Conservation (phyloP, 768 basidiomycete genomes). For the Ramaria sp. region DNA sequence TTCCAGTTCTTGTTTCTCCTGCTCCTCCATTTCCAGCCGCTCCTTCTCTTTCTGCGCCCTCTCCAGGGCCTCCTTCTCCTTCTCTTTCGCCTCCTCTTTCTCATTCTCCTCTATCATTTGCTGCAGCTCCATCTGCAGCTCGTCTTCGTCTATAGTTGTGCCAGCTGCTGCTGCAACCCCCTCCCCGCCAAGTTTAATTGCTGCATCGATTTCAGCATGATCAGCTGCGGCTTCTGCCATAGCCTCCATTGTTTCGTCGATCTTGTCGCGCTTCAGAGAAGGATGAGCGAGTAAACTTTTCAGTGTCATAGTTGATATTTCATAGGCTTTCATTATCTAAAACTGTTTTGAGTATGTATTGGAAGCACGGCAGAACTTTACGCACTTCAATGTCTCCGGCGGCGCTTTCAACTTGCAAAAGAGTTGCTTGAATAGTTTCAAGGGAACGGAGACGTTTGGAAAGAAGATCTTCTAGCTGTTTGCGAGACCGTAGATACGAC, state of each 20-base stretch:
- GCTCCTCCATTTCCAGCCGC: slow-evolving; percentile 13
- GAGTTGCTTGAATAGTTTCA: slow-evolving; percentile 61
- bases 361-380: slow-evolving; percentile 5
- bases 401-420: slow-evolving; percentile 80
- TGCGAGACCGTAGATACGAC: slow-evolving; percentile 68
- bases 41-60: slow-evolving; percentile 6
- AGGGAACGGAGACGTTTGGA: slow-evolving; percentile 64
- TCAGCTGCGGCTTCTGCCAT: slow-evolving; percentile 76
- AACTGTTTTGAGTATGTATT: slow-evolving; percentile 4
- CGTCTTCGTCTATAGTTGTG: slow-evolving; percentile 32
- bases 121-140: slow-evolving; percentile 56
- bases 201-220: slow-evolving; percentile 73
- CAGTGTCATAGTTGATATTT: slow-evolving; percentile 72
- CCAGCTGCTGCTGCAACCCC: slow-evolving; percentile 37
- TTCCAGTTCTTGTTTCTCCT: not conserved
- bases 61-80: slow-evolving; percentile 10
- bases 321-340: slow-evolving; percentile 80
- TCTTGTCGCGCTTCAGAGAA: slow-evolving; percentile 59
- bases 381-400: slow-evolving; percentile 78
- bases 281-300: slow-evolving; percentile 70
- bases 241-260: slow-evolving; percentile 83
- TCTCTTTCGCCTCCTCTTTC: slow-evolving; percentile 22
- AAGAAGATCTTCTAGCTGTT: slow-evolving; percentile 69
- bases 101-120: slow-evolving; percentile 39
- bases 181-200: slow-evolving; percentile 58